Evolutionary conservation across 176 grass and related monocot genomes (phyloP), one percentile per base, ranked within the genome.

Genomic region (Raddia guianensis): DNA sequence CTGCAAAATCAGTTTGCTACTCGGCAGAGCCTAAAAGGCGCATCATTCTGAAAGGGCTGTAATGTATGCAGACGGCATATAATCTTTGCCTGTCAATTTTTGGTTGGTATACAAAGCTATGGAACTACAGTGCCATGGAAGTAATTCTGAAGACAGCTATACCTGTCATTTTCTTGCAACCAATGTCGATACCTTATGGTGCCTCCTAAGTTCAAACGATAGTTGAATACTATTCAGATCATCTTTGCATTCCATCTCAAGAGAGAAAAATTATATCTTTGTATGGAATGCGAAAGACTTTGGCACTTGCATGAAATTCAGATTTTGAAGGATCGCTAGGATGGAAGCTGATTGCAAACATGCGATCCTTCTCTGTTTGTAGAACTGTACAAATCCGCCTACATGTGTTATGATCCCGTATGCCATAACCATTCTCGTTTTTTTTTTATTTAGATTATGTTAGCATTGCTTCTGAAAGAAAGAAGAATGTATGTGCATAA

Each of bases 1-100:
- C 65, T 81, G 90, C 89, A 7, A 86, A 46, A 83, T 51, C 63
- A 59, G 50, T 86, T 81, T 18, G 15, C 59, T 95, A 88, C 63
- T 75, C 46, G 0, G 0, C 12, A 0, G 53, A 76, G 18, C 14
- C 21, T 72, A 75, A 63, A 78, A 33, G 4, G 12, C 9, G n/a
- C 3, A 34, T 21, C 34, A 45, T 9, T 45, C 46, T 85, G 5
- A 85, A 85, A 61, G 54, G 46, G 71, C 70, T 77, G 55, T 13
- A 77, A n/a, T 12, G 27, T 0, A 35, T 0, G 16, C 16, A 21
- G 59, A 14, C 45, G 0, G 12, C 10, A 3, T 12, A n/a, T 12
- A n/a, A 63, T 62, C 9, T n/a, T 51, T 50, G 44, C 27, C 16
- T 77, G 32, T 77, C 42, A 69, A 60, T 8, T 11, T 6, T 5